These are phyloP conservation scores for Pleurotus pulmonarius DNA, from an alignment of 768 basidiomycete species.

Conservation along the genomic window DNA sequence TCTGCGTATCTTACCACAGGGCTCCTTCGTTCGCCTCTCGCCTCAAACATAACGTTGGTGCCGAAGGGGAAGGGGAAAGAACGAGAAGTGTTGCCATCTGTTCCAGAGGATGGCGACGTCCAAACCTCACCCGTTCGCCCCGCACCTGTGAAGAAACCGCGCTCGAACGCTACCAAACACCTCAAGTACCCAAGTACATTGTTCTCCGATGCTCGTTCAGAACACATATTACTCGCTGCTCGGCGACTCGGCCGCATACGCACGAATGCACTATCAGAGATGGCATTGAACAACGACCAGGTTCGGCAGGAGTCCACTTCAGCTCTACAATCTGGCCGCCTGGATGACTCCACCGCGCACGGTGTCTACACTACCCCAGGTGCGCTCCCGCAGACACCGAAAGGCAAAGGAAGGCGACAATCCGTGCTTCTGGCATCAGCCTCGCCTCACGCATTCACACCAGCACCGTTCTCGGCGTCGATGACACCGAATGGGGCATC, in stretches of 20 bases:
- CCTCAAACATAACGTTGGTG: neutral
- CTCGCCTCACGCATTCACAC: neutral
- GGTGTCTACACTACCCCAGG: neutral
- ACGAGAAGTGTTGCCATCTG: neutral
- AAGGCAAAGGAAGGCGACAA: constrained; percentile 2
- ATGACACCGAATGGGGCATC: neutral
- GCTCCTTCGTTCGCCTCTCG: neutral
- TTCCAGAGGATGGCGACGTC: neutral
- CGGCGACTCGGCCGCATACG: constrained; percentile 53
- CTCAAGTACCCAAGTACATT: constrained; percentile 25
- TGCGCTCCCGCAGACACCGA: neutral
- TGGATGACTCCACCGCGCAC: neutral
- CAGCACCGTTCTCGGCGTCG: neutral
- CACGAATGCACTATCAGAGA: neutral
- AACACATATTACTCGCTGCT: constrained; percentile 69
- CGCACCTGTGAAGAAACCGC: neutral
- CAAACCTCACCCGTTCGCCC: constrained; percentile 8
- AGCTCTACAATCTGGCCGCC: neutral
- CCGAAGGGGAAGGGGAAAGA: constrained; percentile 12
- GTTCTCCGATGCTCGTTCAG: constrained; percentile 62
- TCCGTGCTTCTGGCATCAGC: neutral
- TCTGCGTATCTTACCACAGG: neutral
- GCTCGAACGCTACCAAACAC: constrained; percentile 16
- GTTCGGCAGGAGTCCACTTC: neutral
- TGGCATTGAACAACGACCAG: neutral